Evolutionary conservation across 2,329 filamentous ascomycete genomes (phyloP), one percentile per base, ranked within the genome.

Genomic region (Ciborinia camelliae): DNA sequence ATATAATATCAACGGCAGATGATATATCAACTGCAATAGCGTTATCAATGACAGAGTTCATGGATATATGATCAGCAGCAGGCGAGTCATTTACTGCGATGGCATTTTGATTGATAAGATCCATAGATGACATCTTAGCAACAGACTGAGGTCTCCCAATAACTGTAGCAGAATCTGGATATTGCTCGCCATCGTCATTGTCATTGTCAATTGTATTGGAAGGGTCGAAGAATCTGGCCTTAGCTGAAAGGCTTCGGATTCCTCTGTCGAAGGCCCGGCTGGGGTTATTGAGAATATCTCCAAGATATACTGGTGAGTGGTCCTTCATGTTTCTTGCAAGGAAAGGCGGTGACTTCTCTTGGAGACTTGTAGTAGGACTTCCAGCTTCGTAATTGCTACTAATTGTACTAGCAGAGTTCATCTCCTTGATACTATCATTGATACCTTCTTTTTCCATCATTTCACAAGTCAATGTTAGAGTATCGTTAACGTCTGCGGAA

Each of bases 171-270:
- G 41, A n/a, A n/a, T 55, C 32, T 10, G 61, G 18, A 23, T 15
- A 3, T 37, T n/a, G 14, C 28, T 51, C 45, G 18, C 35, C 48
- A 43, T 37, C 2, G n/a, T n/a, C n/a, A n/a, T n/a, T n/a, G n/a
- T n/a, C n/a, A n/a, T n/a, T n/a, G 45, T 12, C 12, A 32, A 9
- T 15, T 1, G 20, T 6, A 10, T 4, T 2, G 18, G 26, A n/a
- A n/a, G 37, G 20, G 12, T n/a, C 20, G 12, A 43, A 45, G 4
- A 35, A 35, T 26, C 4, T 45, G 14, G 32, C 23, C 7, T 18
- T 28, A 23, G 52, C 23, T 14, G 61, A 63, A 35, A 20, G 26
- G 43, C 61, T 63, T 48, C 61, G 59, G 23, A 41, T 41, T 58
- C 43, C 14, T 12, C 26, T 32, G 28, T 37, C 9, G 37, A 23